Evolutionary conservation across 1,139 yeast genomes (phyloP).

Genomic region (Suhomyces terraborum): DNA sequence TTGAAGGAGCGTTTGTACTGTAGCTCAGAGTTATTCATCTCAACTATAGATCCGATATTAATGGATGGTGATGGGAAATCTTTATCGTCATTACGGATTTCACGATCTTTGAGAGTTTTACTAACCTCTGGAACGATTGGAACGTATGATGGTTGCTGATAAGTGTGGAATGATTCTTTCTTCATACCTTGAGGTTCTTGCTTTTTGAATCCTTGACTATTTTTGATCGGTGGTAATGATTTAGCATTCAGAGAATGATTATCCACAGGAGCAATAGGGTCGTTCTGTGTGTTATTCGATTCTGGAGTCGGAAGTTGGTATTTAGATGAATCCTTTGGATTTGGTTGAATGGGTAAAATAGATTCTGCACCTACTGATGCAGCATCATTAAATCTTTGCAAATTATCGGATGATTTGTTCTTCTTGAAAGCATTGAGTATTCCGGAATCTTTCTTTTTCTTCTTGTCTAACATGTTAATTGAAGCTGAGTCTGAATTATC

Average conservation of each 20-base stretch:
- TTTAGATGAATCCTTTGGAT: too few relatives aligned
- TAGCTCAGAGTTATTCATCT: slow-evolving; percentile 5
- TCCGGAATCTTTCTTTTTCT: slow-evolving; percentile 1
- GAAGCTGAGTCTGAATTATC: slow-evolving; percentile 3
- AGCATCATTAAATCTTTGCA: slow-evolving; percentile 14
- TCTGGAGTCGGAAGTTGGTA: too few relatives aligned
- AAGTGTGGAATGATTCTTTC: background rate
- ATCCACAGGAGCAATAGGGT: too few relatives aligned
- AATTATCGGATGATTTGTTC: slow-evolving; percentile 26
- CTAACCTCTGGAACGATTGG: slow-evolving; percentile 7
- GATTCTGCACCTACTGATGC: background rate
- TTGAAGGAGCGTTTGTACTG: slow-evolving; percentile 15
- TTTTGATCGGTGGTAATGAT: too few relatives aligned
- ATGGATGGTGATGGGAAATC: slow-evolving; percentile 6
- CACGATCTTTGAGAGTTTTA: slow-evolving; percentile 3
- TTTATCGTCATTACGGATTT: background rate
- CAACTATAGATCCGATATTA: slow-evolving; percentile 6
- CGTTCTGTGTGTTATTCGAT: too few relatives aligned
- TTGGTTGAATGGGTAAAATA: background rate
- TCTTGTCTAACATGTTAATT: slow-evolving; percentile 8
- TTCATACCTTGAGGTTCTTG: background rate
- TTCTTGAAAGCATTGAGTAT: slow-evolving; percentile 28
- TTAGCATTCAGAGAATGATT: too few relatives aligned
- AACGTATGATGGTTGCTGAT: background rate
- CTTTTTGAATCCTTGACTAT: too few relatives aligned